A percentile compares a stretch with the other conserved stretches of the same genome.
Conservation (phyloP, 352 stramenopile species). For the Phytophthora kernoviae region DNA sequence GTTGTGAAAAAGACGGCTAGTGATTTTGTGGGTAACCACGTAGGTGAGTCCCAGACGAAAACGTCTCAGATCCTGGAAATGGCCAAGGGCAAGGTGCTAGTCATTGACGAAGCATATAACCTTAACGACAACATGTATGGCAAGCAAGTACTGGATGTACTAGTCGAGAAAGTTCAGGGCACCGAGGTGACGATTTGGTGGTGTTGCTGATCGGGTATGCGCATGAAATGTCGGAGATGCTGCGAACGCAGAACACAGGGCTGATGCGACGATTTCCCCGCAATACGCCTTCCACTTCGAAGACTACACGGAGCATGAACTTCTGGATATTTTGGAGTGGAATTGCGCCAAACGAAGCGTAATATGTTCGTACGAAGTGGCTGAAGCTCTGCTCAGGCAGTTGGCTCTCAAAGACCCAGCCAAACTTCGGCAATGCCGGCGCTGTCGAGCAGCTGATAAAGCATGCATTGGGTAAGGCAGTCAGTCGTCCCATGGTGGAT, state of each 20-base stretch:
- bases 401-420: conserved; percentile 65
- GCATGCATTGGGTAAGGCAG: conserved; percentile 68
- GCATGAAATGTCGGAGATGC: conserved; percentile 91
- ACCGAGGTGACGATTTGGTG: conserved; percentile 89
- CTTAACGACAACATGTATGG: conserved; percentile 73
- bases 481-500: conserved; percentile 44
- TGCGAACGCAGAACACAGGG: conserved; percentile 89
- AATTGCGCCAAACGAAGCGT: conserved; percentile 60
- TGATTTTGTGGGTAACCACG: conserved; percentile 83
- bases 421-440: conserved; percentile 93
- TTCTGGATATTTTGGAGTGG: conserved; percentile 75
- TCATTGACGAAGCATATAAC: conserved; percentile 96
- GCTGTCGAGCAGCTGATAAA: conserved; percentile 87
- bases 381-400: conserved; percentile 57
- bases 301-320: conserved; percentile 88
- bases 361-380: conserved; percentile 52
- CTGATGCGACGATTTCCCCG: conserved; percentile 86
- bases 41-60: conserved; percentile 90
- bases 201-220: conserved; percentile 93
- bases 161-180: conserved; percentile 93
- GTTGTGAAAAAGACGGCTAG: conserved; percentile 88
- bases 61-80: conserved; percentile 83
- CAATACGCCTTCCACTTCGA: conserved; percentile 93
- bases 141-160: conserved; percentile 82
- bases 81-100: conserved; percentile 88